Evolutionary conservation across 208 protist genomes (phyloP).

Genomic region (Entamoeba dispar): DNA sequence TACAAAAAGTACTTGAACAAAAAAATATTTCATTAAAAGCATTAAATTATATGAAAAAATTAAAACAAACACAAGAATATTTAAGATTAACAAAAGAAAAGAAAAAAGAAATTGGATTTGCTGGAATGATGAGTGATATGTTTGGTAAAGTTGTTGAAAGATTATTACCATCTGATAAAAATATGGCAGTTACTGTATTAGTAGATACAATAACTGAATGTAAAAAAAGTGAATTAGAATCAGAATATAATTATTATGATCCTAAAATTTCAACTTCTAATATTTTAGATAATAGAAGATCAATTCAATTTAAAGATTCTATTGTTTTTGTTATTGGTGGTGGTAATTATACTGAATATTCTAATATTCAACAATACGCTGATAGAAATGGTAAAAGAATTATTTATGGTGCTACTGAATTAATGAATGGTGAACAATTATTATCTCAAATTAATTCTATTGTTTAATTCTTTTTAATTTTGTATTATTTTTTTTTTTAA

Average conservation of each 20-base stretch:
- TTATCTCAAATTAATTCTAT: background rate
- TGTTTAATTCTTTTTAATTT: background rate
- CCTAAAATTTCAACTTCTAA: background rate
- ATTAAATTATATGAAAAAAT: background rate
- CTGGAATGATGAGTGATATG: background rate
- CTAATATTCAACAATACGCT: background rate
- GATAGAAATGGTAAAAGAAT: background rate
- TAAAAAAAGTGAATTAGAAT: background rate
- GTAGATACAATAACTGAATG: background rate
- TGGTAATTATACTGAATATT: background rate
- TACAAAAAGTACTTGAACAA: background rate
- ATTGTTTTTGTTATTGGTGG: background rate
- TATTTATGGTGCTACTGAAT: background rate
- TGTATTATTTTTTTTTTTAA: too few relatives aligned
- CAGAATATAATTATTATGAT: background rate
- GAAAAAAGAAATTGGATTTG: background rate
- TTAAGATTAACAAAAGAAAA: background rate
- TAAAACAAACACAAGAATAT: background rate
- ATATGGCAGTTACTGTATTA: background rate
- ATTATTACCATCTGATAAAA: background rate
- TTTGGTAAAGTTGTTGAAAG: background rate
- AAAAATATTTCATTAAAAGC: background rate
- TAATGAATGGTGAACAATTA: background rate
- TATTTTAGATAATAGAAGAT: background rate
- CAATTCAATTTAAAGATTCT: background rate